Evolutionary conservation across 2,329 filamentous ascomycete genomes (phyloP).

Genomic region (Teratosphaeria zuluensis): DNA sequence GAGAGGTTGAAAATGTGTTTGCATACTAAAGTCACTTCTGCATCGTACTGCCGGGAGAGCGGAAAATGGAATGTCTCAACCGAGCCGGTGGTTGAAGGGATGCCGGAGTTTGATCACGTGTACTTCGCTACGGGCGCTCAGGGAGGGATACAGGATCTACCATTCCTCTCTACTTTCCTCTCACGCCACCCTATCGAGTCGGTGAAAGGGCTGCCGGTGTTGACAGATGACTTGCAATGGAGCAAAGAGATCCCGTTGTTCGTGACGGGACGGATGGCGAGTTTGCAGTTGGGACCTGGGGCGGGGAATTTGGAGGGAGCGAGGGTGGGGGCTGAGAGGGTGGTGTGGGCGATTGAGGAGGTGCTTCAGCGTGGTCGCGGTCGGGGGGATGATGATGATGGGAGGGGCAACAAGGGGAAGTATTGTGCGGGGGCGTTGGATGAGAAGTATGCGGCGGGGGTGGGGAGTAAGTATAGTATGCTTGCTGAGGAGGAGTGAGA

Average conservation of each 20-base stretch:
- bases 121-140: conserved; percentile 68
- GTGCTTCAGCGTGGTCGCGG: too few relatives aligned
- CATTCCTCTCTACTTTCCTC: conserved; percentile 52
- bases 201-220: conserved; percentile 58
- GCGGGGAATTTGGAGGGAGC: conserved; percentile 67
- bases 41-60: too few relatives aligned
- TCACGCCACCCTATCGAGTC: conserved; percentile 51
- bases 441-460: background rate
- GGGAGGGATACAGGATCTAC: conserved; percentile 51
- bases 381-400: too few relatives aligned
- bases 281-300: conserved; percentile 59
- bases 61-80: conserved; percentile 46
- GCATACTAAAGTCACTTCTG: conserved; percentile 52
- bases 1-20: conserved; percentile 48
- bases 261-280: conserved; percentile 57
- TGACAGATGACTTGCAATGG: conserved; percentile 73
- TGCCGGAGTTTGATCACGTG: conserved; percentile 54
- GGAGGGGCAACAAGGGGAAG: too few relatives aligned
- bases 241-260: conserved; percentile 62
- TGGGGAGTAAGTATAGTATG: conserved; percentile 1
- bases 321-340: conserved; percentile 60
- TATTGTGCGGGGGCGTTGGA: too few relatives aligned
- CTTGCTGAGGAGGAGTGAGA: too few relatives aligned
- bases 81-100: conserved; percentile 40
- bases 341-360: conserved; percentile 59